Base-by-base conservation (phyloP, 208 protist species). In the Leishmania major region DNA sequence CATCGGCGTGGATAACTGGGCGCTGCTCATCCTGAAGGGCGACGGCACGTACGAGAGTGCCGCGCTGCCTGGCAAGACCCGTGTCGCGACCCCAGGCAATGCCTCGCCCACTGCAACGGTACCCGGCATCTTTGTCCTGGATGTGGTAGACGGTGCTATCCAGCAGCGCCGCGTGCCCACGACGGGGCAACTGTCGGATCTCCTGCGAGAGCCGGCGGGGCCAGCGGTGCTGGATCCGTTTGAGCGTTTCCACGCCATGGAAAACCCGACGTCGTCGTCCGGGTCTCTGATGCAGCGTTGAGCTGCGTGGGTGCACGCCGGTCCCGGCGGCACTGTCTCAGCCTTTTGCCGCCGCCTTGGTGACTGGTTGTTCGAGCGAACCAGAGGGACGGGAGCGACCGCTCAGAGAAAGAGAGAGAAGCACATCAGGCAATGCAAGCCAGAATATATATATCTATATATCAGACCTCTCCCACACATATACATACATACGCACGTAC, bases 1-100 rank as follows among this genome's bases (percentile, higher is more conserved):
- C 28, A 92, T 98, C 77, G 89, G 86, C 59, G 81, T 98, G 57
- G 96, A 98, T 81, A 91, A 97, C 90, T 95, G 92, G 92, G 91
- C 94, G 6, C 93, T 88, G 55, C 88, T 98, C 28, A 77, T 96
- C 28, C 72, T 98, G 37, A 47, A 77, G 3, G 95, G 94, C 43
- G 89, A 97, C 47, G 92, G 93, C 59, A 77, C 28, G 17, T 98
- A 96, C 83, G 86, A 93, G 51, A 92, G 94, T 25, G 90, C 93
- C 55, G 31, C 86, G 25, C 70, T 88, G 59, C 89, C 90, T 19
- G 92, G 86, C 51, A 97, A 96, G 84, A 71, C 43, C 49, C 83
- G 90, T 7, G 73, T 64, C 15, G 67, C 60, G n/a, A 66, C 79
- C 19, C 53, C 69, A 7, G 79, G 57, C 3, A 55, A 84, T 77